phyloP scores from a whole-genome alignment of 1,284 basidiomycete species.

The Ganoderma meredithae region DNA sequence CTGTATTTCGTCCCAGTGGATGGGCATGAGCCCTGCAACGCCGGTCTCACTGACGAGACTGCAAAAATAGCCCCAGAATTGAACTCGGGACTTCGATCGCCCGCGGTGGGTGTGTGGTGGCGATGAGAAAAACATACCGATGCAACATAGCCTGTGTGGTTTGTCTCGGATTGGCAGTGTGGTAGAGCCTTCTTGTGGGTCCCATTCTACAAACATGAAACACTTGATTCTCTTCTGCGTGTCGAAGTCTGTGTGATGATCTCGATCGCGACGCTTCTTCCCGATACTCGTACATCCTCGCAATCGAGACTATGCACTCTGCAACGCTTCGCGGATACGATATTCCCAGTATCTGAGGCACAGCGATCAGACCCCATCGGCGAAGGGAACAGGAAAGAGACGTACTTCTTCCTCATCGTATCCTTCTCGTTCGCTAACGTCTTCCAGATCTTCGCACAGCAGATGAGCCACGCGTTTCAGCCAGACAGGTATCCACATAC shows the following conservation, averaged over 20 bases:
- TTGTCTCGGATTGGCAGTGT: background rate
- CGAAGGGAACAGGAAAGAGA: constrained; percentile 17
- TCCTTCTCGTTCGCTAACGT: constrained; percentile 77
- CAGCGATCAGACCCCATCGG: background rate
- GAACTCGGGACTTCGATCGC: background rate
- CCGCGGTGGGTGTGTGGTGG: background rate
- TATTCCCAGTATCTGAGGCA: constrained; percentile 51
- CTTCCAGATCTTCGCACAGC: constrained; percentile 62
- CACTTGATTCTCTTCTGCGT: background rate
- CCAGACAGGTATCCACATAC: constrained; percentile 39
- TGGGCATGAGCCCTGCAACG: background rate
- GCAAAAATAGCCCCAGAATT: background rate
- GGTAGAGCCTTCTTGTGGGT: background rate
- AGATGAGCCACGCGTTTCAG: constrained; percentile 7
- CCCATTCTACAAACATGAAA: background rate
- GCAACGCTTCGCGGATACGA: constrained; percentile 50
- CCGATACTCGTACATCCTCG: constrained; percentile 11
- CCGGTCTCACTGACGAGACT: background rate
- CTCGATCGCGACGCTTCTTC: background rate
- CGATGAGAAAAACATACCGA: constrained; percentile 2
- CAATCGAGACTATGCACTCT: constrained; percentile 11
- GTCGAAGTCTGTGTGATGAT: background rate
- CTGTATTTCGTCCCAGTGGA: too few species aligned
- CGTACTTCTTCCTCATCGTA: constrained; percentile 80
- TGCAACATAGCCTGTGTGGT: background rate